Percentiles rank a stretch among this genome's conserved stretches.
These are phyloP conservation scores for Nicotiana sylvestris DNA, from an alignment of 257 asterid species.

Conservation along the genomic window DNA sequence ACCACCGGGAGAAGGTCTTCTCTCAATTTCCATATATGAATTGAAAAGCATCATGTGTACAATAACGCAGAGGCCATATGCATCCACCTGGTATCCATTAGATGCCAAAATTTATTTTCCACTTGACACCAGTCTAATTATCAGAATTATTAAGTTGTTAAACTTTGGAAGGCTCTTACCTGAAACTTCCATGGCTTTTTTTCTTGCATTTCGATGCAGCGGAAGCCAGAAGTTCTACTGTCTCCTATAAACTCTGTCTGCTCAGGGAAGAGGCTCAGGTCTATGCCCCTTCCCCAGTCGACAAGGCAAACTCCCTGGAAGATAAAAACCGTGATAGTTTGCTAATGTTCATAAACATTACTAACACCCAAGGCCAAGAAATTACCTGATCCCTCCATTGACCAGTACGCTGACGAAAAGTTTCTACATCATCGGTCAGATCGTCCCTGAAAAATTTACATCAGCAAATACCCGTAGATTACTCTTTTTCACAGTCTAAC, in stretches of 20 bases:
- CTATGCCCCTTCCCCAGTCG: slow-evolving; percentile 98
- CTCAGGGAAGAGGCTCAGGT: slow-evolving; percentile 60
- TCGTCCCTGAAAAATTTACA: slow-evolving; percentile 46
- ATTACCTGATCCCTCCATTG: slow-evolving; percentile 87
- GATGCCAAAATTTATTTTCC: background rate
- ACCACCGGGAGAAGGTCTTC: slow-evolving; percentile 44
- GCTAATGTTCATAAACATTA: background rate
- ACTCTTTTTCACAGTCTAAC: background rate
- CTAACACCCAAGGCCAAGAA: slow-evolving; percentile 1
- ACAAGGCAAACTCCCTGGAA: slow-evolving; percentile 93
- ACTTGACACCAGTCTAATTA: background rate
- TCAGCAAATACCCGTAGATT: background rate
- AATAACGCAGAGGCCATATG: slow-evolving; percentile 77
- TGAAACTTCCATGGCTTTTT: slow-evolving; percentile 86
- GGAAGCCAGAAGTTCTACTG: slow-evolving; percentile 89
- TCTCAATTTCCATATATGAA: slow-evolving; percentile 75
- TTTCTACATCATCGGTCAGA: slow-evolving; percentile 47
- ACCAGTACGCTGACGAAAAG: slow-evolving; percentile 49
- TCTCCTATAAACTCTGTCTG: slow-evolving; percentile 72
- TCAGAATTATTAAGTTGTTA: slow-evolving; percentile 4
- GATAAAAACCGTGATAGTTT: slow-evolving; percentile 14
- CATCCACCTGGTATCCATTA: slow-evolving; percentile 55
- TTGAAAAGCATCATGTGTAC: slow-evolving; percentile 87
- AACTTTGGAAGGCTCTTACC: slow-evolving; percentile 30
- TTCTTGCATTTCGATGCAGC: slow-evolving; percentile 94